Percentiles rank a stretch among this genome's conserved stretches.
These are phyloP conservation scores for Penicillium cataractarum DNA, from an alignment of 495 filamentous ascomycete species.

Conservation along the genomic window DNA sequence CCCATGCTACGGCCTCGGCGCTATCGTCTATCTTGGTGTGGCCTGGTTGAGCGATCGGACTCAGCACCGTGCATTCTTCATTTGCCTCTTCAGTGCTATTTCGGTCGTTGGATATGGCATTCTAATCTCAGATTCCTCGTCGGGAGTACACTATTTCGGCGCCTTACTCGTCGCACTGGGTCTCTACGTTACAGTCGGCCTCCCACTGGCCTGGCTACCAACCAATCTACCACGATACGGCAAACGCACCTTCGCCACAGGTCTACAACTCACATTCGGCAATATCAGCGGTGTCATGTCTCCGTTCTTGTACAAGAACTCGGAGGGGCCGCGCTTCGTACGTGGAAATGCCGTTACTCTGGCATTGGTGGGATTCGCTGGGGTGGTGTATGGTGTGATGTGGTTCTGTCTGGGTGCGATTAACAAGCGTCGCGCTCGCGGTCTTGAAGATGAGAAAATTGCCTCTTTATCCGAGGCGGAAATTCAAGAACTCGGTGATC, in stretches of 20 bases:
- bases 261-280: conserved; percentile 67
- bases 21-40: conserved; percentile 63
- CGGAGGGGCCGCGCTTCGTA: conserved; percentile 46
- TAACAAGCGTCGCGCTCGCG: conserved; percentile 59
- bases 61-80: conserved; percentile 64
- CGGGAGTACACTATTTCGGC: conserved; percentile 71
- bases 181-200: conserved; percentile 68
- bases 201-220: conserved; percentile 71
- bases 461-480: conserved; percentile 64
- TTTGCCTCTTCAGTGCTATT: conserved; percentile 57
- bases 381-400: conserved; percentile 53
- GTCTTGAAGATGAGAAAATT: conserved; percentile 56
- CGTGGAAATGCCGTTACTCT: conserved; percentile 53
- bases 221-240: conserved; percentile 66
- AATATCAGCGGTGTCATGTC: conserved; percentile 72
- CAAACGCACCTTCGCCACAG: conserved; percentile 71
- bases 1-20: conserved; percentile 73
- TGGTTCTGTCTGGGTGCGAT: conserved; percentile 56
- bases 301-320: conserved; percentile 54
- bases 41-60: conserved; percentile 64
- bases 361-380: conserved; percentile 43
- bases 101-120: conserved; percentile 71
- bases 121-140: conserved; percentile 58
- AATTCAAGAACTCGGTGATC: conserved; percentile 70
- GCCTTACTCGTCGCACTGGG: conserved; percentile 73